A percentile compares a stretch with the other conserved stretches of the same genome.
phyloP scores from a whole-genome alignment of 495 filamentous ascomycete species.

The Tuber brumale region DNA sequence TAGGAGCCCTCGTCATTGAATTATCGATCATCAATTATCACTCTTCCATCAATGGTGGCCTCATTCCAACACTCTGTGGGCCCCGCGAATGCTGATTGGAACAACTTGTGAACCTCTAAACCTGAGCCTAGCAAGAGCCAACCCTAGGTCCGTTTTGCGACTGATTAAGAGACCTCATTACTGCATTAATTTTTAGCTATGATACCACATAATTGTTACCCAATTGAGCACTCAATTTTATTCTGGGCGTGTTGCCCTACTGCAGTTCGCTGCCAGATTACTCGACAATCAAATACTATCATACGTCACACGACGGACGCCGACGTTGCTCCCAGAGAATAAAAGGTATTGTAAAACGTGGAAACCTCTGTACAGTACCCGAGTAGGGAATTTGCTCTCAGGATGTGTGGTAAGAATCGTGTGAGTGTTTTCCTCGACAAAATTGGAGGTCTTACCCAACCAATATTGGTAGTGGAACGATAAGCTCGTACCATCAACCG shows the following conservation, averaged over 20 bases:
- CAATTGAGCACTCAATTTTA: not conserved
- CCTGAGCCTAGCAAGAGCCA: not conserved
- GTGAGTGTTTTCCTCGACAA: not conserved
- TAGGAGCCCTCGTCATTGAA: not conserved
- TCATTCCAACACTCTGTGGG: not conserved
- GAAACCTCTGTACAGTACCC: not conserved
- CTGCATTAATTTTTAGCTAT: not conserved
- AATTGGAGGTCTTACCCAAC: not conserved
- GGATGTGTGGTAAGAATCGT: not conserved
- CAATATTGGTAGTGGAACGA: not conserved
- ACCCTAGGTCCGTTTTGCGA: not conserved
- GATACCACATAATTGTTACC: too few species aligned
- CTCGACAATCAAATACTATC: not conserved
- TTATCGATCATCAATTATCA: not conserved
- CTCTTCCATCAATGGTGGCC: not conserved
- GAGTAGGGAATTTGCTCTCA: not conserved
- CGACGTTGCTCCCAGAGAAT: not conserved
- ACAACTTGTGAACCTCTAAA: not conserved
- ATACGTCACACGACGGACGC: not conserved
- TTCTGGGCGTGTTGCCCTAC: not conserved
- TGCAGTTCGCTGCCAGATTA: not conserved
- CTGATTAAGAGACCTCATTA: not conserved
- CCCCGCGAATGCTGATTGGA: not conserved
- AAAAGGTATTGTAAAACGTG: not conserved
- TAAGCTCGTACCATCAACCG: not conserved